Base-by-base conservation (phyloP, 768 basidiomycete species). In the Trametes gibbosa region DNA sequence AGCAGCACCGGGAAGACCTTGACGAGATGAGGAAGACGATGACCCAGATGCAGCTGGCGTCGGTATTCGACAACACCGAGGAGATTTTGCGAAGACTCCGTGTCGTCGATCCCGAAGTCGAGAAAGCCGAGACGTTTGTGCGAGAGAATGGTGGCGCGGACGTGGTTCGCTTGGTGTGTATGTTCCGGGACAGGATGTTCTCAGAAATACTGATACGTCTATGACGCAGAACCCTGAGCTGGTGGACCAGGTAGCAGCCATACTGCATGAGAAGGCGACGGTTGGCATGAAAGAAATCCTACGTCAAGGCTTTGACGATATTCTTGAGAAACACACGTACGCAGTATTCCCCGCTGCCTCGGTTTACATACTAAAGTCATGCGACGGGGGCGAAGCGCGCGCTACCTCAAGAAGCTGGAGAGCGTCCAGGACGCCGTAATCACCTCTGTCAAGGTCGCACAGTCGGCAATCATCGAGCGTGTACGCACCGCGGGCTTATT, bases 281-380 rank as follows among this genome's bases (percentile, higher is more conserved):
- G 1, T 13, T 13, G 29, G 46, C 1, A 53, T 59, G 58, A 59
- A 49, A 39, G 52, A 59, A 25, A 53, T 14, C 9, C 51, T 59
- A 19, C 46, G 40, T 2, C n/a, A 34, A 19, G 58, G 40, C 7
- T 59, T 59, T n/a, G 40, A 53, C 12, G 52, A 35, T 2, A n/a
- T 59, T 23, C 39, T 59, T 12, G 39, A 59, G 21, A 49, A 40
- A 23, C 51, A 53, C 12, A 34, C 45, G 51, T 59, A 24, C 25
- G 58, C 41, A 47, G 58, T 48, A 47, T 12, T 39, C 19, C 17
- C 7, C 23, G 13, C 14, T n/a, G 19, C 3, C n/a, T 12, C 0
- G 42, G 21, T 23, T 6, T 5, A 8, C 9, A 10, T 6, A 10
- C 29, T 32, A 5, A 32, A 10, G 14, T 47, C 34, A 47, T 32